phyloP scores from a whole-genome alignment of 495 filamentous ascomycete species.

The Tuber microsphaerosporum region DNA sequence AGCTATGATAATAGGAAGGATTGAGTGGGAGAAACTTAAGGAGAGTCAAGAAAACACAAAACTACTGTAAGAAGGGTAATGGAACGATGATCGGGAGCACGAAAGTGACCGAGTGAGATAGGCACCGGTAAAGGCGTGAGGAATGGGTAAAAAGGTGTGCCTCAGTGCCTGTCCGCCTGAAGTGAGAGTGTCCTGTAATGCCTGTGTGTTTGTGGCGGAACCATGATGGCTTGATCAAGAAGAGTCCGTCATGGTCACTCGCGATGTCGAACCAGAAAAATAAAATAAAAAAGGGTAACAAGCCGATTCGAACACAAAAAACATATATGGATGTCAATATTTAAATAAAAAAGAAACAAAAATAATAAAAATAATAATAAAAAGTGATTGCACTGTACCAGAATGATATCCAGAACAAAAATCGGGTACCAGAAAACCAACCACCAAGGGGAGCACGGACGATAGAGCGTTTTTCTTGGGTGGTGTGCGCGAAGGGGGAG shows the following conservation, averaged over 20 bases:
- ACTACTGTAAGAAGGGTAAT: background rate
- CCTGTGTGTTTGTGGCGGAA: slow-evolving; percentile 27
- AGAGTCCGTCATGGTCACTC: slow-evolving; percentile 6
- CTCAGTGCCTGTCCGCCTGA: slow-evolving; percentile 8
- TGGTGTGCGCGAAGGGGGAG: slow-evolving; percentile 32
- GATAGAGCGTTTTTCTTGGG: slow-evolving; percentile 31
- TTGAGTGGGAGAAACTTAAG: background rate
- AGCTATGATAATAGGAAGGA: background rate
- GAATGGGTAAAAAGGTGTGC: background rate
- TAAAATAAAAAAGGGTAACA: slow-evolving; percentile 8
- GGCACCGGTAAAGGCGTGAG: background rate
- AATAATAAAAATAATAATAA: slow-evolving; percentile 22
- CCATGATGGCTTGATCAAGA: slow-evolving; percentile 10
- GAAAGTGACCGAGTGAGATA: background rate
- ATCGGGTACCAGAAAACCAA: slow-evolving; percentile 24
- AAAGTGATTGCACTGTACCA: background rate
- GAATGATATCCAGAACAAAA: slow-evolving; percentile 8
- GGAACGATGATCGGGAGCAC: background rate
- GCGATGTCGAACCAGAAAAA: slow-evolving; percentile 20
- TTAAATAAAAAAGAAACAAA: background rate
- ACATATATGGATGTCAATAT: background rate
- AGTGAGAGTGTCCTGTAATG: slow-evolving; percentile 15
- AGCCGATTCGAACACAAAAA: slow-evolving; percentile 2
- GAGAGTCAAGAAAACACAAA: background rate
- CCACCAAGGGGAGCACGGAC: slow-evolving; percentile 30